Percentiles rank a stretch among this genome's conserved stretches.
Conservation (phyloP, 164 flowering plant species). For the Magnolia changhungtana region DNA sequence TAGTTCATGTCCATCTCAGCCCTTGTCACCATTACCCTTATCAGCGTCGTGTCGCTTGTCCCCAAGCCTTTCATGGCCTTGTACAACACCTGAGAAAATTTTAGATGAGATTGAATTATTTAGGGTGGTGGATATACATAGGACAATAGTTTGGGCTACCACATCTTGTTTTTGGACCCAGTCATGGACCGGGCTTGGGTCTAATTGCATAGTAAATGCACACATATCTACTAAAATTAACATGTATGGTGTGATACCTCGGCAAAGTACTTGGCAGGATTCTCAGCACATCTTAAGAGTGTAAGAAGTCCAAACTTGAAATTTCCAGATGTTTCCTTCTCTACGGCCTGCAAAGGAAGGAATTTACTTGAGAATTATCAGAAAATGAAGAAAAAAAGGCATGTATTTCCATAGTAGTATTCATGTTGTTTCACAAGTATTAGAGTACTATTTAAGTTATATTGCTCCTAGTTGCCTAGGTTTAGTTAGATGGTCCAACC, state of each 20-base stretch:
- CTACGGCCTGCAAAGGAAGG: slow-evolving; percentile 48
- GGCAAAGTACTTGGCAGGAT: slow-evolving; percentile 65
- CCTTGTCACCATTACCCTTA: slow-evolving; percentile 63
- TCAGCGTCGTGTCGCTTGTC: slow-evolving; percentile 55
- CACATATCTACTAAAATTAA: too few species aligned
- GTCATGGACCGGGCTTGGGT: background rate
- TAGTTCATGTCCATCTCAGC: slow-evolving; percentile 77
- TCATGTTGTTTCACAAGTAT: too few species aligned
- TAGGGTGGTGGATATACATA: too few species aligned
- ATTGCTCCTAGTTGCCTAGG: too few species aligned
- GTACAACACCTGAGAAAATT: slow-evolving; percentile 40
- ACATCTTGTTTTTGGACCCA: background rate
- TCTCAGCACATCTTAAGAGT: slow-evolving; percentile 57
- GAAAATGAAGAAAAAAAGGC: background rate
- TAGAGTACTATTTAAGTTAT: too few species aligned
- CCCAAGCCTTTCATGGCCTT: slow-evolving; percentile 87
- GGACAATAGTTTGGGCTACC: background rate
- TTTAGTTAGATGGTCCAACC: too few species aligned
- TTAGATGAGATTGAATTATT: background rate
- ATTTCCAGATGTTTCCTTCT: slow-evolving; percentile 64
- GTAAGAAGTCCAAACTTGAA: slow-evolving; percentile 57
- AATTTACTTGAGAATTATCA: background rate
- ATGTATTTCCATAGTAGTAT: too few species aligned
- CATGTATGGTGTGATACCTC: slow-evolving; percentile 37
- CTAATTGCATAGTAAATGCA: too few species aligned